Evolutionary conservation across 495 filamentous ascomycete genomes (phyloP).

Genomic region (Trichoderma erinaceum): DNA sequence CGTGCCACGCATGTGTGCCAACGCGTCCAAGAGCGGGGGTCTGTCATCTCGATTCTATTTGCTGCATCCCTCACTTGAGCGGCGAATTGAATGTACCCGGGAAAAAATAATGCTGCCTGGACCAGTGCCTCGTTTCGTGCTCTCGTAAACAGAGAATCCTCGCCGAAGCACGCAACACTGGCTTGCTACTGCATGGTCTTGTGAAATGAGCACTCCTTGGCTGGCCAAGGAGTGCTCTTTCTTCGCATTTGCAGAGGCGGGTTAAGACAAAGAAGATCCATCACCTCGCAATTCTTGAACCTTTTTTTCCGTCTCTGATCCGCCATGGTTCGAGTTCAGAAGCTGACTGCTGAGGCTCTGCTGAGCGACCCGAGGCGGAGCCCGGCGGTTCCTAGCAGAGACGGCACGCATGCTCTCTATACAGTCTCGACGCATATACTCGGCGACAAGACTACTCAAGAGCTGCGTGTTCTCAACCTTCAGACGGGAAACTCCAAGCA

Average conservation of each 20-base stretch:
- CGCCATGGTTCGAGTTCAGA: slow-evolving; percentile 14
- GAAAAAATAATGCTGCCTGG: background rate
- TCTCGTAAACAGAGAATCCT: background rate
- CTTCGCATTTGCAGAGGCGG: background rate
- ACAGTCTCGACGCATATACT: slow-evolving; percentile 22
- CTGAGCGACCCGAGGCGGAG: slow-evolving; percentile 20
- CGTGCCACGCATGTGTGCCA: slow-evolving; percentile 14
- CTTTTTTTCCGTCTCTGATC: slow-evolving; percentile 12
- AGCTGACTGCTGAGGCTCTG: slow-evolving; percentile 23
- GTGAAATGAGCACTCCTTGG: background rate
- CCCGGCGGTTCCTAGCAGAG: slow-evolving; percentile 23
- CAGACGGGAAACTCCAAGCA: slow-evolving; percentile 18
- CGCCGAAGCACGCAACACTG: background rate
- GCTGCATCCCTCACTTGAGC: slow-evolving; percentile 8
- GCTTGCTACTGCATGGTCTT: background rate
- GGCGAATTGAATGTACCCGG: slow-evolving; percentile 5
- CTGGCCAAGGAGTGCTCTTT: slow-evolving; percentile 15
- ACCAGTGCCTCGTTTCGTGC: background rate
- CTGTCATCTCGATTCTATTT: background rate
- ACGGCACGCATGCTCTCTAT: slow-evolving; percentile 26
- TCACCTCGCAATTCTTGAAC: background rate
- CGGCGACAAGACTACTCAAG: slow-evolving; percentile 20
- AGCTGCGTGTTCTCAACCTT: slow-evolving; percentile 23
- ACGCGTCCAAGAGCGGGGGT: slow-evolving; percentile 9
- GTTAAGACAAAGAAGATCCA: background rate